Percentiles rank a stretch among this genome's conserved stretches.
These are phyloP conservation scores for Cryphonectria carpinicola DNA, from an alignment of 2,329 filamentous ascomycete genomes.

Conservation along the genomic window DNA sequence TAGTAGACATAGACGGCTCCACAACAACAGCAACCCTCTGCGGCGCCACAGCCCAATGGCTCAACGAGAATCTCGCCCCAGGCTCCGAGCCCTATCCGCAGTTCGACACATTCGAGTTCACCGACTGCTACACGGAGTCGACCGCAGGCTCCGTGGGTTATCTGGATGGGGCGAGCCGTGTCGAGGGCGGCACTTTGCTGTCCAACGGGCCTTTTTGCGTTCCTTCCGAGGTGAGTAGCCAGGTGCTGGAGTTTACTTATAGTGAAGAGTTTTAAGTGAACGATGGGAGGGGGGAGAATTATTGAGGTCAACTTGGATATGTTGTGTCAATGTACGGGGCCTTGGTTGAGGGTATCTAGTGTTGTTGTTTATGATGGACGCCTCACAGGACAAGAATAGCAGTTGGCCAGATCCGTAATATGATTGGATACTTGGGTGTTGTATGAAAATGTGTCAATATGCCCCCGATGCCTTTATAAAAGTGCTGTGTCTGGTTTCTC, in stretches of 20 bases:
- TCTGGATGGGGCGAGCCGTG: background rate
- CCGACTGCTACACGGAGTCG: conserved; percentile 1
- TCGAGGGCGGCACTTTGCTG: background rate
- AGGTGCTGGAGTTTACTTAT: background rate
- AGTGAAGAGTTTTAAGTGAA: background rate
- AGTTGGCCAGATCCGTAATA: too few relatives aligned
- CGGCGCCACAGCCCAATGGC: background rate
- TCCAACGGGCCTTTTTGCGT: background rate
- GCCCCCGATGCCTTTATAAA: too few relatives aligned
- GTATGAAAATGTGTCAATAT: too few relatives aligned
- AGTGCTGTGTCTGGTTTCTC: too few relatives aligned
- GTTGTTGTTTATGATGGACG: too few relatives aligned
- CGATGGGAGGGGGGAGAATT: background rate
- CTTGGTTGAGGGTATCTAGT: too few relatives aligned
- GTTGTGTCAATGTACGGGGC: too few relatives aligned
- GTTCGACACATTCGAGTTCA: background rate
- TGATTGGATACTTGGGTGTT: too few relatives aligned
- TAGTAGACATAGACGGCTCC: background rate
- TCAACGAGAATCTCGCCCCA: background rate
- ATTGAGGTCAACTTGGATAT: too few relatives aligned
- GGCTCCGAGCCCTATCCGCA: background rate
- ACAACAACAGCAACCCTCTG: background rate
- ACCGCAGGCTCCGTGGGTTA: background rate
- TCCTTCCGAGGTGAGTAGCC: background rate
- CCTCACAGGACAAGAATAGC: too few relatives aligned